phyloP scores from a whole-genome alignment of 2,329 filamentous ascomycete genomes.

The Fusarium sp. region DNA sequence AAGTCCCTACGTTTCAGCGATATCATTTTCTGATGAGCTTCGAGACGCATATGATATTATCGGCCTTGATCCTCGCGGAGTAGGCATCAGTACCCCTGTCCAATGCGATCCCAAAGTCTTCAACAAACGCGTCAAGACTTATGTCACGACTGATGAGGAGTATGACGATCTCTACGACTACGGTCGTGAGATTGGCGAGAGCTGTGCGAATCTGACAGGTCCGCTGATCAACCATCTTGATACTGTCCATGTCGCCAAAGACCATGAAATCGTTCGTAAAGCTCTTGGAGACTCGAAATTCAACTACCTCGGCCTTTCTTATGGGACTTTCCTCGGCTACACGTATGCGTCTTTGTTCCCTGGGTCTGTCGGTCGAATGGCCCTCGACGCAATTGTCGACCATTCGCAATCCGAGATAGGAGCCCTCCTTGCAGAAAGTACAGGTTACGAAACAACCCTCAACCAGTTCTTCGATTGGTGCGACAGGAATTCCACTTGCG shows the following conservation, averaged over 20 bases:
- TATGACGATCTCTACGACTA: constrained; percentile 24
- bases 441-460: constrained; percentile 33
- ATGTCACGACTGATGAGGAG: constrained; percentile 17
- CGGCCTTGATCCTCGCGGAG: constrained; percentile 57
- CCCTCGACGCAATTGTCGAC: constrained; percentile 46
- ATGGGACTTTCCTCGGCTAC: constrained; percentile 51
- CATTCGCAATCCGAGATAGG: constrained; percentile 34
- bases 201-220: constrained; percentile 39
- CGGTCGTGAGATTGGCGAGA: constrained; percentile 34
- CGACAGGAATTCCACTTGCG: constrained; percentile 22
- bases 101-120: constrained; percentile 51
- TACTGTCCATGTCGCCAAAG: constrained; percentile 39
- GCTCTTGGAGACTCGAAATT: constrained; percentile 41
- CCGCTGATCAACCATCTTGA: constrained; percentile 42
- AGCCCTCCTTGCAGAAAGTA: constrained; percentile 23
- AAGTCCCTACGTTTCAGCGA: constrained; percentile 8
- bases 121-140: constrained; percentile 31
- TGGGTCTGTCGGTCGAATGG: constrained; percentile 41
- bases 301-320: constrained; percentile 52
- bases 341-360: constrained; percentile 50
- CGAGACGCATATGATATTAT: constrained; percentile 54
- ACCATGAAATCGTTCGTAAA: constrained; percentile 38
- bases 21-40: constrained; percentile 29
- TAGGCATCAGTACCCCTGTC: constrained; percentile 54
- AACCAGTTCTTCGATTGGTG: constrained; percentile 42